Evolutionary conservation across 2,329 filamentous ascomycete species (phyloP).

Genomic region (Stemphylium vesicarium): DNA sequence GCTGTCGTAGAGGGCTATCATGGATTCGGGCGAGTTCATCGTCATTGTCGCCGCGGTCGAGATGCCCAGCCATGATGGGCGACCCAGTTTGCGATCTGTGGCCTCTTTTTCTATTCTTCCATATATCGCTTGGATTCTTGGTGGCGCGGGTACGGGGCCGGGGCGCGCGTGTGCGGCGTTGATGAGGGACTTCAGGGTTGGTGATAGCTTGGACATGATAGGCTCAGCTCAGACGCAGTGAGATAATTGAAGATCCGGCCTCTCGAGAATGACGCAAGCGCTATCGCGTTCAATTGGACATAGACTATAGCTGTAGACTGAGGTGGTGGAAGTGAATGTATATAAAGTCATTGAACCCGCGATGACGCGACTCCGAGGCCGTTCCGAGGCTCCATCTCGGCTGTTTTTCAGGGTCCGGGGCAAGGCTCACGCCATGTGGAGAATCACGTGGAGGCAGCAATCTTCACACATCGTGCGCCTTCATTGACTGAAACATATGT

Average conservation of each 20-base stretch:
- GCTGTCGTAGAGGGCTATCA: constrained; percentile 65
- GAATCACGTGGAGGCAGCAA: background rate
- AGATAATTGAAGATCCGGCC: background rate
- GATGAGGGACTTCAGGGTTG: constrained; percentile 44
- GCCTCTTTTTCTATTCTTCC: constrained; percentile 42
- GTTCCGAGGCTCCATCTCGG: constrained; percentile 14
- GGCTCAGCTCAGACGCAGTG: background rate
- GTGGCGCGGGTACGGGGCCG: constrained; percentile 43
- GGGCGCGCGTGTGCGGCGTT: constrained; percentile 45
- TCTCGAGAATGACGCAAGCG: background rate
- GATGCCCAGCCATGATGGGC: constrained; percentile 47
- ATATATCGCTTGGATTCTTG: constrained; percentile 40
- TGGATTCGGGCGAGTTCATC: constrained; percentile 81
- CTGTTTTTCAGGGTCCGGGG: constrained; percentile 10
- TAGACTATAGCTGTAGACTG: background rate
- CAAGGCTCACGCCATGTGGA: background rate
- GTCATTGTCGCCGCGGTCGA: constrained; percentile 79
- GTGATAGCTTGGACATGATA: constrained; percentile 46
- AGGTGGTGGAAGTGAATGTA: background rate
- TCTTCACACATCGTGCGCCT: background rate
- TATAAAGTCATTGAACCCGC: constrained; percentile 1
- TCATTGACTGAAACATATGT: background rate
- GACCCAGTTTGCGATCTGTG: constrained; percentile 34
- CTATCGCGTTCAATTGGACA: background rate
- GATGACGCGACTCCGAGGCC: constrained; percentile 9